Conservation (phyloP, 805 yeast species). For the Candida takata region DNA sequence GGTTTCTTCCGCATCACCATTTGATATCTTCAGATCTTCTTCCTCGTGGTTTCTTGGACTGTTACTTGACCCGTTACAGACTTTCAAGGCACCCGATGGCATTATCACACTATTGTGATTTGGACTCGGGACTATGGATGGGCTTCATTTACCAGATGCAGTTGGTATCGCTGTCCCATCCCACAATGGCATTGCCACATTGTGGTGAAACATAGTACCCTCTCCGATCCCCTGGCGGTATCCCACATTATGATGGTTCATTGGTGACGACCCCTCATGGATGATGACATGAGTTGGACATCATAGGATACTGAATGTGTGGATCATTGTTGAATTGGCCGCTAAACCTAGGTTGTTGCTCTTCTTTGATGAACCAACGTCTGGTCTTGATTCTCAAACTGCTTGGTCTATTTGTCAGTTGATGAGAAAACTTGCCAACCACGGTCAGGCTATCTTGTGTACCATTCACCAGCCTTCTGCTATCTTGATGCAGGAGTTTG, state of each 20-base stretch:
- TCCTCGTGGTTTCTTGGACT: too few species aligned
- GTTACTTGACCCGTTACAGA: too few species aligned
- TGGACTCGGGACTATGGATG: too few species aligned
- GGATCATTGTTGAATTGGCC: slow-evolving; percentile 57
- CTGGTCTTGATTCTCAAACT: slow-evolving; percentile 63
- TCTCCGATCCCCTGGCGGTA: too few species aligned
- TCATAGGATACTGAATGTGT: too few species aligned
- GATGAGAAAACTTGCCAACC: slow-evolving; percentile 51
- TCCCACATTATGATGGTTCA: too few species aligned
- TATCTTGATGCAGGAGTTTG: slow-evolving; percentile 67
- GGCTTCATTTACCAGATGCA: background rate
- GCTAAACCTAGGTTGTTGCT: slow-evolving; percentile 56
- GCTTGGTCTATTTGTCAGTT: slow-evolving; percentile 61
- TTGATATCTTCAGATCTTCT: too few species aligned
- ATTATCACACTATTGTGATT: too few species aligned
- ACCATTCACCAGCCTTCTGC: slow-evolving; percentile 89
- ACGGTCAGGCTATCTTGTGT: slow-evolving; percentile 60
- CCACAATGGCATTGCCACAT: background rate
- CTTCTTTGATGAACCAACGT: slow-evolving; percentile 63
- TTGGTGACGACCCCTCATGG: too few species aligned
- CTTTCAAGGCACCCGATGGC: too few species aligned
- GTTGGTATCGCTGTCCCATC: background rate
- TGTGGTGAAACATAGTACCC: background rate
- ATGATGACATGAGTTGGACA: too few species aligned
- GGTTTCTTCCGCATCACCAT: too few species aligned